phyloP scores from a whole-genome alignment of 116 monocot species.

The Posidonia oceanica region DNA sequence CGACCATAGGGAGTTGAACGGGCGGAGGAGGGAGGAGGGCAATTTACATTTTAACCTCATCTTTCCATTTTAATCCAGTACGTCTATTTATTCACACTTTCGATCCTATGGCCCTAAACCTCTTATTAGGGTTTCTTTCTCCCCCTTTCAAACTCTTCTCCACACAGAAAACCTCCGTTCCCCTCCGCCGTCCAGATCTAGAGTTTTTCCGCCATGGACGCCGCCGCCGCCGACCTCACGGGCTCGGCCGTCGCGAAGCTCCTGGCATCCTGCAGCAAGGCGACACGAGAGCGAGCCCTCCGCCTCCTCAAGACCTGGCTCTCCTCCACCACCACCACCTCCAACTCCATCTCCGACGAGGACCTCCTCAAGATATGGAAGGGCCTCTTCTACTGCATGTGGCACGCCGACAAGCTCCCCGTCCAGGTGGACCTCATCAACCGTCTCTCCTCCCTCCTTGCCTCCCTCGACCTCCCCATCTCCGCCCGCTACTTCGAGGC shows the following conservation, averaged over 20 bases:
- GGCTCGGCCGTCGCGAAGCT: slow-evolving; percentile 46
- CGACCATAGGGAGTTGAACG: too few species aligned
- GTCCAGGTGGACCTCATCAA: slow-evolving; percentile 46
- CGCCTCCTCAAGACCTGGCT: slow-evolving; percentile 43
- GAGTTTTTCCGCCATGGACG: background rate
- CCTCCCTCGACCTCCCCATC: slow-evolving; percentile 22
- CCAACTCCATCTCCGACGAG: slow-evolving; percentile 25
- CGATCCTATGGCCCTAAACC: background rate
- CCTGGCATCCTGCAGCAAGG: slow-evolving; percentile 57
- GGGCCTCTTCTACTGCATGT: slow-evolving; percentile 91
- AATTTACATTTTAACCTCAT: too few species aligned
- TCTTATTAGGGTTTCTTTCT: background rate
- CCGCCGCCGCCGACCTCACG: slow-evolving; percentile 10
- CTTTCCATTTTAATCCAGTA: too few species aligned
- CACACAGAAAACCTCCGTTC: too few species aligned
- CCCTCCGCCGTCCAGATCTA: background rate
- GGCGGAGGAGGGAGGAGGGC: too few species aligned
- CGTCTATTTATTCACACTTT: too few species aligned
- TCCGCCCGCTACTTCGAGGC: slow-evolving; percentile 45
- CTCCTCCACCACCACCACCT: slow-evolving; percentile 11
- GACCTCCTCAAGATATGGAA: slow-evolving; percentile 94
- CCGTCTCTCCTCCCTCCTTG: slow-evolving; percentile 44
- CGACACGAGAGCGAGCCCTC: slow-evolving; percentile 42
- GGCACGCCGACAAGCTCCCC: slow-evolving; percentile 80
- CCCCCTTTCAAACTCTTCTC: background rate